phyloP scores from a whole-genome alignment of 495 filamentous ascomycete genomes.

The Cudoniella acicularis region DNA sequence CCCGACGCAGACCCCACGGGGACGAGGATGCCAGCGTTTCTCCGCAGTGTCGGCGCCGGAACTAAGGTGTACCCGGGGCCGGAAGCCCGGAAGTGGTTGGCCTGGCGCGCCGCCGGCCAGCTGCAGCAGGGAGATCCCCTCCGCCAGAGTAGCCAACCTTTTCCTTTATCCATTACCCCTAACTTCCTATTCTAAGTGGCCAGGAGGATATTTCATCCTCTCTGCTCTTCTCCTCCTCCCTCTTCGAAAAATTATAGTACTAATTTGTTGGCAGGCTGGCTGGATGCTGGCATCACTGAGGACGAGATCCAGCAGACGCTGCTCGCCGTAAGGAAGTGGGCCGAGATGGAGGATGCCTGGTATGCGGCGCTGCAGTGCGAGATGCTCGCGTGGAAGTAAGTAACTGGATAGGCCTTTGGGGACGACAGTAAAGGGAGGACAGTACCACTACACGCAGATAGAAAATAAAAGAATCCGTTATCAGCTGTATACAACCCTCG shows the following conservation, averaged over 20 bases:
- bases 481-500: too few relatives aligned
- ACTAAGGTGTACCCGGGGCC: slow-evolving; percentile 26
- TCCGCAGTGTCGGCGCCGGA: slow-evolving; percentile 30
- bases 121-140: slow-evolving; percentile 33
- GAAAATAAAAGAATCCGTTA: too few relatives aligned
- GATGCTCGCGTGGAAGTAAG: slow-evolving; percentile 38
- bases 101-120: slow-evolving; percentile 27
- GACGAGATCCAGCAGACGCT: slow-evolving; percentile 34
- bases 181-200: too few relatives aligned
- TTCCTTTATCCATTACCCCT: too few relatives aligned
- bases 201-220: too few relatives aligned
- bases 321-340: slow-evolving; percentile 29
- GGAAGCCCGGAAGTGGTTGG: slow-evolving; percentile 31
- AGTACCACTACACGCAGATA: background rate
- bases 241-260: too few relatives aligned
- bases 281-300: slow-evolving; percentile 33
- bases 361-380: slow-evolving; percentile 34
- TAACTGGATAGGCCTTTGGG: background rate
- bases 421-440: background rate
- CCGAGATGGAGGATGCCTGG: slow-evolving; percentile 37
- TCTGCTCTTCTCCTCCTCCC: too few relatives aligned
- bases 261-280: too few relatives aligned
- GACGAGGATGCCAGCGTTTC: slow-evolving; percentile 29
- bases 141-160: slow-evolving; percentile 31
- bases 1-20: slow-evolving; percentile 23